phyloP scores from a whole-genome alignment of 768 basidiomycete species.

The Mycena galopus region DNA sequence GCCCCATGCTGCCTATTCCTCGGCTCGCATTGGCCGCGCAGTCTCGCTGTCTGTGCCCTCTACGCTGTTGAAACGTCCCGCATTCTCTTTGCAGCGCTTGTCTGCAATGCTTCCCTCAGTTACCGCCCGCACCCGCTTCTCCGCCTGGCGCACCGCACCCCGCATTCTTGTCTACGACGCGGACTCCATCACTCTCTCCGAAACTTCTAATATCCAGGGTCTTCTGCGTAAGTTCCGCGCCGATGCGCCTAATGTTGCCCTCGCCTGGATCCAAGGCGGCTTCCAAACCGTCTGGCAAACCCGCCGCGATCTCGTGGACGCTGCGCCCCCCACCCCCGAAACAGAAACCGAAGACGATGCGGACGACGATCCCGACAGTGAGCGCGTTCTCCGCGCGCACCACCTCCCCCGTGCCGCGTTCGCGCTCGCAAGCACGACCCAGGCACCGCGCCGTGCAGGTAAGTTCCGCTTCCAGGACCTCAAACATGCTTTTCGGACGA shows the following conservation, averaged over 20 bases:
- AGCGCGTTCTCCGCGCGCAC: constrained; percentile 62
- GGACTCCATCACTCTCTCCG: constrained; percentile 72
- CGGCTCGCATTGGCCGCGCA: constrained; percentile 75
- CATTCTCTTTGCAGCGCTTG: constrained; percentile 84
- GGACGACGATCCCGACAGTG: constrained; percentile 51
- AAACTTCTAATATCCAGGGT: constrained; percentile 77
- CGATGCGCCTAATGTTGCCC: constrained; percentile 57
- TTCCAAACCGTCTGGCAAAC: constrained; percentile 78
- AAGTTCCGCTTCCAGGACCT: constrained; percentile 35
- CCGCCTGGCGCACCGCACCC: constrained; percentile 66
- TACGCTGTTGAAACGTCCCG: constrained; percentile 91
- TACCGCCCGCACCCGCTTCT: constrained; percentile 69
- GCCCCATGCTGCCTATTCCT: constrained; percentile 79
- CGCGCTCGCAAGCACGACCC: constrained; percentile 60
- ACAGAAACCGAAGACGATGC: constrained; percentile 66
- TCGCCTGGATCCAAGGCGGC: constrained; percentile 88
- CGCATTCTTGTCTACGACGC: constrained; percentile 90
- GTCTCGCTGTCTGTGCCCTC: constrained; percentile 93
- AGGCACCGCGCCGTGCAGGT: constrained; percentile 41
- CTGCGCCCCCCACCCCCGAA: constrained; percentile 61
- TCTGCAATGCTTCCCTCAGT: constrained; percentile 82
- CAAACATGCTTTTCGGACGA: not conserved
- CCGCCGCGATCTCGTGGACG: constrained; percentile 65
- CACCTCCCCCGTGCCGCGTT: constrained; percentile 77
- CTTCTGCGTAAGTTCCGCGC: constrained; percentile 81